These are phyloP conservation scores for Coniferiporia weirii DNA, from an alignment of 1,284 basidiomycete species.

Conservation along the genomic window DNA sequence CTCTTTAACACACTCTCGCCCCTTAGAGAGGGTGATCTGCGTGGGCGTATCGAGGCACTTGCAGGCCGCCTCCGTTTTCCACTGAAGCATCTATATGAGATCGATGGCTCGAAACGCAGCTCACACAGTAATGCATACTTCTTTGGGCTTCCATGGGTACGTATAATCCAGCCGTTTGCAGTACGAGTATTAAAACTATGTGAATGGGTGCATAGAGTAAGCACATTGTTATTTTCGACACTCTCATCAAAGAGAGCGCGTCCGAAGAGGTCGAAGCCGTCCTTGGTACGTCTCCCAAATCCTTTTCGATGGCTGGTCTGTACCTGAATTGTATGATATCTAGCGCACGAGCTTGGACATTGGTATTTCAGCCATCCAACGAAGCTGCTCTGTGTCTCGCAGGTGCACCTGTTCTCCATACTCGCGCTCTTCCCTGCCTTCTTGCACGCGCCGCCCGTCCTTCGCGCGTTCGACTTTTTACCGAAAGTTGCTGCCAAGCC, in stretches of 20 bases:
- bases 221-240: conserved; percentile 97
- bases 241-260: conserved; percentile 85
- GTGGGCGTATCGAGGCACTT: conserved; percentile 68
- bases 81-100: conserved; percentile 91
- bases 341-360: conserved; percentile 92
- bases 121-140: conserved; percentile 96
- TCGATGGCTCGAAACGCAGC: conserved; percentile 93
- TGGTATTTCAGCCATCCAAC: conserved; percentile 90
- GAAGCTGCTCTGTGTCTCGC: conserved; percentile 82
- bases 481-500: conserved; percentile 57
- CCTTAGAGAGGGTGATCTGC: conserved; percentile 69
- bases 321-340: conserved; percentile 16
- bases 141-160: conserved; percentile 88
- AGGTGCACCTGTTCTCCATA: conserved; percentile 83
- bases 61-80: conserved; percentile 86
- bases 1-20: conserved; percentile 96
- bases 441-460: conserved; percentile 79
- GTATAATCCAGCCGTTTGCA: conserved; percentile 20
- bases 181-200: background rate
- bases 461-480: conserved; percentile 85
- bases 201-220: conserved; percentile 48
- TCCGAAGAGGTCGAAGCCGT: conserved; percentile 91
- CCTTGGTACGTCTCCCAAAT: conserved; percentile 35
- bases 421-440: conserved; percentile 90
- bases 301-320: too few species aligned